Conservation (phyloP, 768 basidiomycete species). For the Amanita subjunquillea region DNA sequence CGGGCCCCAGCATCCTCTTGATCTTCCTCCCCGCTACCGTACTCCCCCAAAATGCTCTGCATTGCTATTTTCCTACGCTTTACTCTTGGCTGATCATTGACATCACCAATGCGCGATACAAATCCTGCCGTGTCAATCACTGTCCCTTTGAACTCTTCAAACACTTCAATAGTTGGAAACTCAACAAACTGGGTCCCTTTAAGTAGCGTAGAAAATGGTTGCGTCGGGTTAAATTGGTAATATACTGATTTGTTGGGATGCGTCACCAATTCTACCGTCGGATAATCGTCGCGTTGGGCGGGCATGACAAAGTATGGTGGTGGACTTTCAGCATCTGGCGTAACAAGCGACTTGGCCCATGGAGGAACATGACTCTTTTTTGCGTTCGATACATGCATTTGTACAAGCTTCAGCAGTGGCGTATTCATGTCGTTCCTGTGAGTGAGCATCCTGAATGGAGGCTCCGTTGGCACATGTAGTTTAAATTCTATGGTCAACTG, state of each 20-base stretch:
- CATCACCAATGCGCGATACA: constrained; percentile 19
- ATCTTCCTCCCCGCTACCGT: constrained; percentile 41
- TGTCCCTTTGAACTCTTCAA: constrained; percentile 55
- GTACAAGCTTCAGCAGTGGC: constrained; percentile 41
- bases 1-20: constrained; percentile 15
- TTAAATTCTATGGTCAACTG: constrained; percentile 67
- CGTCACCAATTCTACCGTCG: constrained; percentile 10
- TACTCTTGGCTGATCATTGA: constrained; percentile 20
- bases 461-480: constrained; percentile 42
- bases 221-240: constrained; percentile 44
- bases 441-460: constrained; percentile 44
- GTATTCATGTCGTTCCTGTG: constrained; percentile 49
- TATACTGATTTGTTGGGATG: constrained; percentile 27
- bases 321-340: constrained; percentile 43
- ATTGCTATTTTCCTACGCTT: constrained; percentile 52
- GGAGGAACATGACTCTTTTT: constrained; percentile 37
- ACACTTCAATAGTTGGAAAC: constrained; percentile 75
- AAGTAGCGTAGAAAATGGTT: constrained; percentile 38
- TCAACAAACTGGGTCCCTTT: constrained; percentile 65
- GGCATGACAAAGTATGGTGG: constrained; percentile 53
- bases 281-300: constrained; percentile 27
- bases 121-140: constrained; percentile 47
- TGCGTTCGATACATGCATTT: constrained; percentile 27
- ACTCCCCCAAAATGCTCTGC: constrained; percentile 47
- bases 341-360: constrained; percentile 48